Evolutionary conservation across 768 basidiomycete species (phyloP), one percentile per base, ranked within the genome.

Genomic region (Pisolithus tinctorius): DNA sequence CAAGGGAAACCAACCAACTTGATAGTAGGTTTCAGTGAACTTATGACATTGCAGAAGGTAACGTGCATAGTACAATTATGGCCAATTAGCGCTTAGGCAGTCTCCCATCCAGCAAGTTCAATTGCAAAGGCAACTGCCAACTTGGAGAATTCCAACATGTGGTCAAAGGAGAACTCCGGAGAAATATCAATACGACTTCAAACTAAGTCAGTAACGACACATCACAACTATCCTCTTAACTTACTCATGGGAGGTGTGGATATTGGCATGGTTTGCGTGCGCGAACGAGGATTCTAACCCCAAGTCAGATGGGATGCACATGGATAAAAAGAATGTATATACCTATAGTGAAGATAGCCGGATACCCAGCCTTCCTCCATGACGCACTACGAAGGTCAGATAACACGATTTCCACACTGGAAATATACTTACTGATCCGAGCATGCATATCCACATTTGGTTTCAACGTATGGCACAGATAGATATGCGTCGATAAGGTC

Each of bases 361-460:
- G 86, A 63, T 91, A 94, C 53, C 93, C 91, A 46, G 86, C 89
- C 72, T 86, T 88, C 50, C 68, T 69, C 89, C 89, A 93, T 30
- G 88, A 88, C 59, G 90, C 90, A 61, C 76, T 78, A 56, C 46
- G 58, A 48, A 30, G 30, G 58, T 66, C 13, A 50, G 45, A 20
- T 3, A 25, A 17, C 23, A 50, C 11, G n/a, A 11, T 17, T 30
- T 41, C 27, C n/a, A 16, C 13, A 16, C 4, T n/a, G n/a, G n/a
- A 20, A 36, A 47, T 71, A 67, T 54, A 55, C 75, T 63, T 71
- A 91, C 88, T 94, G 92, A 68, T 95, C 93, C 58, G 87, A 90
- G 75, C 93, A 96, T 48, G 91, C 92, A 63, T 96, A 95, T 34
- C 88, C 91, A 71, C 93, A 95, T 73, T 86, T 76, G 51, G 93